phyloP scores from a whole-genome alignment of 2,329 filamentous ascomycete genomes.

The Calonectria pseudoturangicola region DNA sequence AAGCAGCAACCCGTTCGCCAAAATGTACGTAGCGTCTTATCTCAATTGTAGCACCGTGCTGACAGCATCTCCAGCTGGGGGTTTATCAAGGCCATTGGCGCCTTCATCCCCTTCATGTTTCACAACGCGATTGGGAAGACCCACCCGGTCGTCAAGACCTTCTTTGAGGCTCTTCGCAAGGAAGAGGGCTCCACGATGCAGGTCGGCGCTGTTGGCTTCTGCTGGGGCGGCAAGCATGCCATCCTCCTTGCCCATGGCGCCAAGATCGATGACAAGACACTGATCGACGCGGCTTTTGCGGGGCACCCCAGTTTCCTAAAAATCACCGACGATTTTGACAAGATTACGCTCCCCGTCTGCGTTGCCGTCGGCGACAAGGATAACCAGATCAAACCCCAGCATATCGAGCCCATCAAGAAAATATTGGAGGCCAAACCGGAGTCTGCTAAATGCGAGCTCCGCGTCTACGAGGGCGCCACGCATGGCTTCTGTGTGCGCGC shows the following conservation, averaged over 20 bases:
- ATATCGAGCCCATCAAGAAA: slow-evolving; percentile 58
- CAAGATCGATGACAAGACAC: slow-evolving; percentile 55
- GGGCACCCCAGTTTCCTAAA: slow-evolving; percentile 71
- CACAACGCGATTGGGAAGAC: slow-evolving; percentile 57
- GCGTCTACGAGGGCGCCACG: slow-evolving; percentile 60
- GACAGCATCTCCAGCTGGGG: slow-evolving; percentile 49
- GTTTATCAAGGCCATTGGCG: slow-evolving; percentile 49
- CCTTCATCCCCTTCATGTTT: slow-evolving; percentile 58
- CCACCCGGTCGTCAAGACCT: slow-evolving; percentile 59
- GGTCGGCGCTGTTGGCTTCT: slow-evolving; percentile 75
- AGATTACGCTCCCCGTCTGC: slow-evolving; percentile 65
- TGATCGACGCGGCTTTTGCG: slow-evolving; percentile 72
- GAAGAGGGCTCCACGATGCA: slow-evolving; percentile 56
- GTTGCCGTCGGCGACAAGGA: slow-evolving; percentile 69
- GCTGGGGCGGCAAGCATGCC: slow-evolving; percentile 77
- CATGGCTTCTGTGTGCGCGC: slow-evolving; percentile 66
- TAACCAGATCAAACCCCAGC: slow-evolving; percentile 58
- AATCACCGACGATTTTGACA: slow-evolving; percentile 68
- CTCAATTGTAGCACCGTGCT: slow-evolving; percentile 1
- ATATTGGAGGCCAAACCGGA: slow-evolving; percentile 60
- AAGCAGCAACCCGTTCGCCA: slow-evolving; percentile 50
- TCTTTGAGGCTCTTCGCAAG: slow-evolving; percentile 61
- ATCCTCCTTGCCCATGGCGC: slow-evolving; percentile 67
- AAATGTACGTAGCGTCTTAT: slow-evolving; percentile 52
- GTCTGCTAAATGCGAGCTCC: slow-evolving; percentile 59